phyloP scores from a whole-genome alignment of 495 filamentous ascomycete species.

The Aspergillus sclerotiicarbonarius region DNA sequence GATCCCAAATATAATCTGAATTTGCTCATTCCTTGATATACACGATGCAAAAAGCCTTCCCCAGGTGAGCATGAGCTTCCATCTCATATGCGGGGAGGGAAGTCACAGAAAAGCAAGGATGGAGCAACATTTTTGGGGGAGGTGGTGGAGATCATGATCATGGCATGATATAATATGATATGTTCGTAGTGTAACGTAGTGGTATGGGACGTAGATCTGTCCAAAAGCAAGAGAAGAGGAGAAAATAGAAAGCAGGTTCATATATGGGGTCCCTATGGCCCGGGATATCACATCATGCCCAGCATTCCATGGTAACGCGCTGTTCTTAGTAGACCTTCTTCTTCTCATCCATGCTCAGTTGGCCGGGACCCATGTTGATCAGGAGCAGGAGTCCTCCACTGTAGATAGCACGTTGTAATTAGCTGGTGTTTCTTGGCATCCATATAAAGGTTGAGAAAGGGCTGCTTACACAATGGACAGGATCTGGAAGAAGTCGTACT shows the following conservation, averaged over 20 bases:
- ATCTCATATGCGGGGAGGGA: neutral
- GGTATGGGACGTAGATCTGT: neutral
- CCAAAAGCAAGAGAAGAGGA: neutral
- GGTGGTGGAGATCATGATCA: neutral
- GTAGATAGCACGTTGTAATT: slow-evolving; percentile 10
- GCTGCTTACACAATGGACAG: slow-evolving; percentile 86
- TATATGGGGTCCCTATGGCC: slow-evolving; percentile 5
- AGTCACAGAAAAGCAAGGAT: neutral
- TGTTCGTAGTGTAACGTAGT: neutral
- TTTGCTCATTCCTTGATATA: neutral
- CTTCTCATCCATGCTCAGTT: slow-evolving; percentile 98
- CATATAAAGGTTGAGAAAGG: neutral
- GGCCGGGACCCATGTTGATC: slow-evolving; percentile 96
- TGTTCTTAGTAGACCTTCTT: slow-evolving; percentile 92
- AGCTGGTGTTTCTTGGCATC: slow-evolving; percentile 8
- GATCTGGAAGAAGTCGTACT: slow-evolving; percentile 99
- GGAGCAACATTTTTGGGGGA: neutral
- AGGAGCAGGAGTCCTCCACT: slow-evolving; percentile 89
- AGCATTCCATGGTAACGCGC: neutral
- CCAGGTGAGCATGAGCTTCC: neutral
- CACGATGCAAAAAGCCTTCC: neutral
- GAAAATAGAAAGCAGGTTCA: neutral
- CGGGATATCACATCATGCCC: slow-evolving; percentile 2
- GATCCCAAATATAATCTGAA: neutral
- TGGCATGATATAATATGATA: neutral